Conservation (phyloP, 805 yeast genomes). For the Candida piceae region DNA sequence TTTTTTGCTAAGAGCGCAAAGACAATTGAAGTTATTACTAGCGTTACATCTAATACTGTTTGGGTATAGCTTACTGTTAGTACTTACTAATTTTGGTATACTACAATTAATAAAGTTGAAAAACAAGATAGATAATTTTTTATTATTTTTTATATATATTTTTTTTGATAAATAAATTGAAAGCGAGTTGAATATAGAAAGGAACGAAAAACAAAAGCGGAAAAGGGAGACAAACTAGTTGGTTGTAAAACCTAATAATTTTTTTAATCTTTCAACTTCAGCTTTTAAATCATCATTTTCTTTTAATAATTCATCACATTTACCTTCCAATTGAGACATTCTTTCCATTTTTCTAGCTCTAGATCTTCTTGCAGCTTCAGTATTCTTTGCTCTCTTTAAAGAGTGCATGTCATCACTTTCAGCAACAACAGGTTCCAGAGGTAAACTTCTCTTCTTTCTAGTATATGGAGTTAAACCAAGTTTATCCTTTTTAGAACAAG, state of each 20-base stretch:
- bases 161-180: too few species aligned
- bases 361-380: constrained; percentile 96
- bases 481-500: constrained; percentile 45
- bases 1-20: background rate
- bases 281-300: constrained; percentile 55
- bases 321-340: constrained; percentile 74
- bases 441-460: constrained; percentile 69
- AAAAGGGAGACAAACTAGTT: background rate
- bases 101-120: too few species aligned
- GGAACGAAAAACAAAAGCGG: background rate
- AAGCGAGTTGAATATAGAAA: background rate
- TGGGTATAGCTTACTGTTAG: background rate
- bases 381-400: constrained; percentile 89
- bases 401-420: constrained; percentile 61
- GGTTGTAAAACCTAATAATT: constrained; percentile 32
- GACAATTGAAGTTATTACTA: too few species aligned
- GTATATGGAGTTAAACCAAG: constrained; percentile 73
- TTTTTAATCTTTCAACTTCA: constrained; percentile 53
- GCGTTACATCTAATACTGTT: too few species aligned
- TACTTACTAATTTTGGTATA: too few species aligned
- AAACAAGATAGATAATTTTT: too few species aligned
- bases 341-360: constrained; percentile 90
- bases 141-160: too few species aligned
- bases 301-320: constrained; percentile 58
- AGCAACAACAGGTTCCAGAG: constrained; percentile 65